These are phyloP conservation scores for Nemania diffusa DNA, from an alignment of 2,329 filamentous ascomycete genomes.

Conservation along the genomic window DNA sequence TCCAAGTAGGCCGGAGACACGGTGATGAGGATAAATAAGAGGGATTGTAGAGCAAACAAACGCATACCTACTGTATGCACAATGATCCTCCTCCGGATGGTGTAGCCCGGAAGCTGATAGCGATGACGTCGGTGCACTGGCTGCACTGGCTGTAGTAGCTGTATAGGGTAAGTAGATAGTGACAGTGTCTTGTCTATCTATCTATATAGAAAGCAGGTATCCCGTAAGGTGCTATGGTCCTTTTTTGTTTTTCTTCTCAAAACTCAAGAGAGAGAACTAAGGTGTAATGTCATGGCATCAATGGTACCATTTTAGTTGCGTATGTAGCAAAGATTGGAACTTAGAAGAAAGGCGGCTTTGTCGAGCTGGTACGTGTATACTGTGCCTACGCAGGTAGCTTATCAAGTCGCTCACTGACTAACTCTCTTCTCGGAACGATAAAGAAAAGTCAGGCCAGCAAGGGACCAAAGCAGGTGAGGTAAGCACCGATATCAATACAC, in stretches of 20 bases:
- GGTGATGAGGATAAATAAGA: neutral
- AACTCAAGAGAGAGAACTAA: neutral
- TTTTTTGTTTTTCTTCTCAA: neutral
- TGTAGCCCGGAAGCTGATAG: neutral
- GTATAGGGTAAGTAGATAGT: neutral
- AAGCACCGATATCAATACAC: neutral
- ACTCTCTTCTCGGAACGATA: neutral
- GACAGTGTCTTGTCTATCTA: neutral
- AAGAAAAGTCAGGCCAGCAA: neutral
- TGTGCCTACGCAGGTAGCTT: neutral
- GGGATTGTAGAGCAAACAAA: neutral
- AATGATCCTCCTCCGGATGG: too few species aligned
- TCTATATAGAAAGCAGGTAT: neutral
- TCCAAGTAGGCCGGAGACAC: neutral
- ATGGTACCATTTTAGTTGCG: conserved; percentile 15
- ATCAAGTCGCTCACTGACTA: neutral
- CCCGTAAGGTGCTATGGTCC: too few species aligned
- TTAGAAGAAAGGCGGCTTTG: neutral
- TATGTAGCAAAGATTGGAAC: conserved; percentile 7
- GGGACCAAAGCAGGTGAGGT: neutral
- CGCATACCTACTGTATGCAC: neutral
- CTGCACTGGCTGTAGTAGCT: too few species aligned
- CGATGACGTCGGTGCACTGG: neutral
- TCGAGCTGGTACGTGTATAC: neutral
- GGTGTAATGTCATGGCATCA: neutral